Conservation (phyloP, 495 filamentous ascomycete genomes). For the Jackrogersella minutella region DNA sequence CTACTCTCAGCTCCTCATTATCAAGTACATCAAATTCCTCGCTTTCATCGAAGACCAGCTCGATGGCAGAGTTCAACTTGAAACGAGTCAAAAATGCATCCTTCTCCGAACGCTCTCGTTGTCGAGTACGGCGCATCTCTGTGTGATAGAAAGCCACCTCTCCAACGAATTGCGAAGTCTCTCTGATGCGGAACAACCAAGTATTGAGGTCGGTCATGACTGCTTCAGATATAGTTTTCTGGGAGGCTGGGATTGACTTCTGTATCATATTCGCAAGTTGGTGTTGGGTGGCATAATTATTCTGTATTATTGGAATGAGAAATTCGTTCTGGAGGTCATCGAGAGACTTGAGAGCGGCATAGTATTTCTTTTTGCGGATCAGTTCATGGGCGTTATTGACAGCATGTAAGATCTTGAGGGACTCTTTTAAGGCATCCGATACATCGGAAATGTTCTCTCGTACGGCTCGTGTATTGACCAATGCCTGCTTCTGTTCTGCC, state of each 20-base stretch:
- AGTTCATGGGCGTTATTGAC: conserved; percentile 96
- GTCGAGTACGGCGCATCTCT: conserved; percentile 81
- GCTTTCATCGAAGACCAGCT: conserved; percentile 91
- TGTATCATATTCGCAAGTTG: conserved; percentile 97
- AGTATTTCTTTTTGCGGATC: conserved; percentile 89
- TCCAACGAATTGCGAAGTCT: conserved; percentile 92
- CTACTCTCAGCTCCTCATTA: conserved; percentile 88
- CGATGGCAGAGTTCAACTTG: conserved; percentile 94
- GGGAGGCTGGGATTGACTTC: conserved; percentile 89
- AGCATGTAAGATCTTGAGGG: conserved; percentile 87
- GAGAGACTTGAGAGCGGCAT: conserved; percentile 89
- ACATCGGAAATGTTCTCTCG: conserved; percentile 97
- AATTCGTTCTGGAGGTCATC: conserved; percentile 98
- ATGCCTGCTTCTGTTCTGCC: conserved; percentile 89
- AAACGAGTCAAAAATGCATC: conserved; percentile 77
- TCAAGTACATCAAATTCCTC: conserved; percentile 95
- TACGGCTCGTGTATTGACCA: conserved; percentile 89
- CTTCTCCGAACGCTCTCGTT: conserved; percentile 78
- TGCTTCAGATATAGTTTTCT: conserved; percentile 90
- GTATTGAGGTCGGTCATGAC: conserved; percentile 98
- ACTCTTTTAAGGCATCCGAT: conserved; percentile 86
- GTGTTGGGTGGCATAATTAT: conserved; percentile 88
- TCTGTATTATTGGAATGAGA: conserved; percentile 66
- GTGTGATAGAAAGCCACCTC: conserved; percentile 98
- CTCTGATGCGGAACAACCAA: conserved; percentile 95